Evolutionary conservation across 208 protist species (phyloP).

Genomic region (Trypanosoma avium): DNA sequence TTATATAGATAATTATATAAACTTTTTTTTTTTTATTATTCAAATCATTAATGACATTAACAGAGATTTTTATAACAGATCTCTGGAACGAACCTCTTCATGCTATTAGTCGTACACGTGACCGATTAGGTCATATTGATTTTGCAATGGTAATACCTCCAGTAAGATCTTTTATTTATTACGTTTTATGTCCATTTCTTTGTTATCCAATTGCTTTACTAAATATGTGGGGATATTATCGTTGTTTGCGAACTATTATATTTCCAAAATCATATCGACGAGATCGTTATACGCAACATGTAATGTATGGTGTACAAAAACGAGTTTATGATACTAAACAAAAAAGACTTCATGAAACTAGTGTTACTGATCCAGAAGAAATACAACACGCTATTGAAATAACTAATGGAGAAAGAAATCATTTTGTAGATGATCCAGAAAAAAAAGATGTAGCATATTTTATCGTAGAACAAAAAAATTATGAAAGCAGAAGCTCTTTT

Average conservation of each 20-base stretch:
- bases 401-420: conserved; percentile 48
- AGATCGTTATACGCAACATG: conserved; percentile 68
- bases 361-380: conserved; percentile 63
- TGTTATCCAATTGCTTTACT: conserved; percentile 73
- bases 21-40: conserved; percentile 11
- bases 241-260: conserved; percentile 65
- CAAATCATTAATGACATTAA: conserved; percentile 7
- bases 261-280: conserved; percentile 68
- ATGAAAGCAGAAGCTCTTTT: conserved; percentile 85
- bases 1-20: conserved; percentile 4
- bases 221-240: conserved; percentile 76
- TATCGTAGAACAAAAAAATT: conserved; percentile 83
- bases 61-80: conserved; percentile 54
- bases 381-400: conserved; percentile 79
- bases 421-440: conserved; percentile 85
- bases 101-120: conserved; percentile 66
- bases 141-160: conserved; percentile 83
- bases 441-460: conserved; percentile 67
- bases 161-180: conserved; percentile 75
- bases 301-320: conserved; percentile 86
- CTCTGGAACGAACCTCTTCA: conserved; percentile 79
- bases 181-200: conserved; percentile 72
- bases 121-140: conserved; percentile 83
- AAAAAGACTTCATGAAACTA: conserved; percentile 53
- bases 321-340: conserved; percentile 65